Evolutionary conservation across 257 asterid genomes (phyloP).

Genomic region (Vinca minor): DNA sequence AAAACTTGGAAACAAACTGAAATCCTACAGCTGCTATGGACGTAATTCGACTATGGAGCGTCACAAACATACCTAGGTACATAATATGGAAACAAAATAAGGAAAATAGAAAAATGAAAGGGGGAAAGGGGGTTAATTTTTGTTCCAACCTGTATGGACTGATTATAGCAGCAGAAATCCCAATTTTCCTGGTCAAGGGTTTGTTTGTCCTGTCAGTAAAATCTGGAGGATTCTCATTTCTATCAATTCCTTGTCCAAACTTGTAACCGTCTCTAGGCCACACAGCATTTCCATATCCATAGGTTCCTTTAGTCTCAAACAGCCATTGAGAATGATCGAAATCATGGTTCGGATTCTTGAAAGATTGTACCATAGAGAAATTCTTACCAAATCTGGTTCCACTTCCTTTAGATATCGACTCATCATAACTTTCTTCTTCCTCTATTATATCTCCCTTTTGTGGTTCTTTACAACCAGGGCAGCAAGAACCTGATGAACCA

Average conservation of each 20-base stretch:
- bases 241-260: constrained; percentile 47
- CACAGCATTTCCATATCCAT: constrained; percentile 91
- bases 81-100: no score
- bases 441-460: constrained; percentile 32
- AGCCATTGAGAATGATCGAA: constrained; percentile 81
- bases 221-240: constrained; percentile 61
- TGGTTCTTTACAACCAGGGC: constrained; percentile 86
- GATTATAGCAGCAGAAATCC: constrained; percentile 71
- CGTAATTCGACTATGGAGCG: no score
- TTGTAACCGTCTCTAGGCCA: constrained; percentile 78
- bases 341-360: constrained; percentile 77
- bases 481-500: constrained; percentile 46
- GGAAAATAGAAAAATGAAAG: no score
- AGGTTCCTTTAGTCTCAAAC: constrained; percentile 90
- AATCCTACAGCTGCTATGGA: no score
- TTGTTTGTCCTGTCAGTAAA: constrained; percentile 67
- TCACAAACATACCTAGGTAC: no score
- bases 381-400: constrained; percentile 61
- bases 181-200: constrained; percentile 74
- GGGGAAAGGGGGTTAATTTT: no score
- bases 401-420: constrained; percentile 43
- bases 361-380: constrained; percentile 72
- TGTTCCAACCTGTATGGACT: constrained; percentile 73
- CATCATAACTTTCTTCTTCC: constrained; percentile 43
- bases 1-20: no score